phyloP scores from a whole-genome alignment of 495 filamentous ascomycete genomes.

The Penicillium manginii region DNA sequence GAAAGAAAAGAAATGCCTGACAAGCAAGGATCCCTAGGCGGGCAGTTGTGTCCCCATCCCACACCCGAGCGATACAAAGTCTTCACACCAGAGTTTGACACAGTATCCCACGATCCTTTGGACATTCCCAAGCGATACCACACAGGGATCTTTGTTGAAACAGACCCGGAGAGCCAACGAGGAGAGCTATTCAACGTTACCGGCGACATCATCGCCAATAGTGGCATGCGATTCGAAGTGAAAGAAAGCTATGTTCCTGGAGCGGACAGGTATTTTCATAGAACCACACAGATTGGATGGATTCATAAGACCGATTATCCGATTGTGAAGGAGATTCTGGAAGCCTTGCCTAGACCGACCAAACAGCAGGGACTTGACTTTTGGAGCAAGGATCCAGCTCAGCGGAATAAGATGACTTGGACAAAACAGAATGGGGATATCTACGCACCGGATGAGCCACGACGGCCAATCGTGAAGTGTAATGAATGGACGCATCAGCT shows the following conservation, averaged over 20 bases:
- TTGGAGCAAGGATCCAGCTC: constrained; percentile 7
- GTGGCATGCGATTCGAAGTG: constrained; percentile 7
- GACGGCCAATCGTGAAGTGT: constrained; percentile 21
- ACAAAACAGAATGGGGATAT: constrained; percentile 22
- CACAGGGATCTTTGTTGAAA: constrained; percentile 7
- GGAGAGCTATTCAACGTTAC: constrained; percentile 5
- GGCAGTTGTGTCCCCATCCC: not conserved
- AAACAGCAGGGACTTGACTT: constrained; percentile 16
- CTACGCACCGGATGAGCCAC: constrained; percentile 9
- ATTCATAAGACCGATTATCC: not conserved
- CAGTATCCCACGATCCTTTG: constrained; percentile 3
- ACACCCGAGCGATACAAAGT: constrained; percentile 1
- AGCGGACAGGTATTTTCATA: not conserved
- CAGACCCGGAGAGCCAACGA: not conserved
- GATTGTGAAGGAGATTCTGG: constrained; percentile 5
- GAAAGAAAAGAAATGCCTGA: not conserved
- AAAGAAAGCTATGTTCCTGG: not conserved
- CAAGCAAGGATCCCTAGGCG: not conserved
- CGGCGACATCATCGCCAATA: constrained; percentile 4
- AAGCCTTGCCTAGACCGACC: constrained; percentile 6
- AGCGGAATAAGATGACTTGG: constrained; percentile 14
- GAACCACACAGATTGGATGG: constrained; percentile 6
- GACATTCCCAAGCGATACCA: constrained; percentile 3
- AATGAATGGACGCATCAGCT: constrained; percentile 24
- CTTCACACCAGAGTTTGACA: constrained; percentile 6